Percentiles rank a stretch among this genome's conserved stretches.
These are phyloP conservation scores for Thraustochytrium sp. DNA, from an alignment of 352 stramenopile genomes.

Conservation along the genomic window DNA sequence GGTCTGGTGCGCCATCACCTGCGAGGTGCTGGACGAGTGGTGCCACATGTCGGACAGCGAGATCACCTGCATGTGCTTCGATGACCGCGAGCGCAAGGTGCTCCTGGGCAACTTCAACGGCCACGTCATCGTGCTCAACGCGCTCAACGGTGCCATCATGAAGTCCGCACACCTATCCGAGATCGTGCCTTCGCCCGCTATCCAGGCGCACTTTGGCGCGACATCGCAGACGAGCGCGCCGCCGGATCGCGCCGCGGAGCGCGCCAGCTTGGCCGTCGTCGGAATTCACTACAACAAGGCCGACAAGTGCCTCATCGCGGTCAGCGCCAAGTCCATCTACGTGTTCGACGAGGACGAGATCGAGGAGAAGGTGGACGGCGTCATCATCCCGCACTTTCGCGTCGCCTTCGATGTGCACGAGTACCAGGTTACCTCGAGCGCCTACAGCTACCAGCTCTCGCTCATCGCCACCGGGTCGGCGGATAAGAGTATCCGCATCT, in stretches of 20 bases:
- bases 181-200: not conserved
- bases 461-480: constrained; percentile 71
- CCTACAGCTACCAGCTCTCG: constrained; percentile 63
- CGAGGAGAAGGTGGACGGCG: constrained; percentile 45
- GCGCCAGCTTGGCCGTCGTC: not conserved
- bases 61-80: constrained; percentile 49
- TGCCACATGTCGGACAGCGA: constrained; percentile 40
- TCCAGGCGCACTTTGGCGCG: not conserved
- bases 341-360: constrained; percentile 65
- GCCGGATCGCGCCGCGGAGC: not conserved
- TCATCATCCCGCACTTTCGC: constrained; percentile 56
- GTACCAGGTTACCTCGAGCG: constrained; percentile 54
- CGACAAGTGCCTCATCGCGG: constrained; percentile 47
- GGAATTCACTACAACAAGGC: constrained; percentile 27
- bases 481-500: constrained; percentile 84
- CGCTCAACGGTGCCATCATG: constrained; percentile 49
- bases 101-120: constrained; percentile 48
- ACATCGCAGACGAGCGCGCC: not conserved
- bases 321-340: constrained; percentile 54
- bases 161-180: not conserved
- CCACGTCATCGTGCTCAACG: constrained; percentile 48
- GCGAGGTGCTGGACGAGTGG: constrained; percentile 46
- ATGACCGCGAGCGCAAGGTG: constrained; percentile 49
- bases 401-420: constrained; percentile 61
- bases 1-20: constrained; percentile 45